Conservation (phyloP, 2,329 filamentous ascomycete genomes). For the Magnaporthiopsis incrustans region DNA sequence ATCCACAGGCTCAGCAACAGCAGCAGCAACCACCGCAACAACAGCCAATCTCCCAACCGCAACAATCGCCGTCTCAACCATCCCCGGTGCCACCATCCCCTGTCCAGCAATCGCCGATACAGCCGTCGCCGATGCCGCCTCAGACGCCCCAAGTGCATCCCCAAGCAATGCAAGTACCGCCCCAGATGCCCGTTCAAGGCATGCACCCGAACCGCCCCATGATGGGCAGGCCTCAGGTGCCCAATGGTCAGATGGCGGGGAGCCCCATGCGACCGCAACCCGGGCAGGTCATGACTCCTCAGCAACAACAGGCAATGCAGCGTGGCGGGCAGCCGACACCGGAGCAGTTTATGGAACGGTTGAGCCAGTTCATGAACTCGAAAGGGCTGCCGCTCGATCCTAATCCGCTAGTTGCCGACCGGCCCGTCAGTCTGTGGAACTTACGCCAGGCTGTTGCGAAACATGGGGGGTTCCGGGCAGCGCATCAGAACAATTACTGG, state of each 20-base stretch:
- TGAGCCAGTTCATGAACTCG: slow-evolving; percentile 69
- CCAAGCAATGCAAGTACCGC: slow-evolving; percentile 40
- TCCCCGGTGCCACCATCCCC: background rate
- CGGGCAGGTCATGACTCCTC: slow-evolving; percentile 14
- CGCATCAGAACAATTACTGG: slow-evolving; percentile 68
- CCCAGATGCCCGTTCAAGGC: slow-evolving; percentile 22
- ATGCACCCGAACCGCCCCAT: slow-evolving; percentile 31
- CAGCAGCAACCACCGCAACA: slow-evolving; percentile 64
- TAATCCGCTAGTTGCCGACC: slow-evolving; percentile 65
- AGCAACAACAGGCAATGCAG: slow-evolving; percentile 29
- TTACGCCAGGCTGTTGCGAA: slow-evolving; percentile 74
- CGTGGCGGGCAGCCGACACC: slow-evolving; percentile 35
- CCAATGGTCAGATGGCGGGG: slow-evolving; percentile 49
- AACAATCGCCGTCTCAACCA: background rate
- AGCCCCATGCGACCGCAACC: slow-evolving; percentile 17
- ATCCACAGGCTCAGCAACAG: slow-evolving; percentile 34
- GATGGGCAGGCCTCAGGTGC: slow-evolving; percentile 46
- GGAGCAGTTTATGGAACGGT: slow-evolving; percentile 66
- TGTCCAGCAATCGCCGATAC: slow-evolving; percentile 1
- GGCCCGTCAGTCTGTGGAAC: slow-evolving; percentile 64
- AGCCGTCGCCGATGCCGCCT: background rate
- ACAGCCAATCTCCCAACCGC: slow-evolving; percentile 1
- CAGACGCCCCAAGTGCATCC: background rate
- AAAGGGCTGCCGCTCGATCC: slow-evolving; percentile 66
- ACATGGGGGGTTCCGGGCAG: slow-evolving; percentile 66